Base-by-base conservation (phyloP, 176 grass and related monocot genomes). In the Ampelocalamus luodianensis region DNA sequence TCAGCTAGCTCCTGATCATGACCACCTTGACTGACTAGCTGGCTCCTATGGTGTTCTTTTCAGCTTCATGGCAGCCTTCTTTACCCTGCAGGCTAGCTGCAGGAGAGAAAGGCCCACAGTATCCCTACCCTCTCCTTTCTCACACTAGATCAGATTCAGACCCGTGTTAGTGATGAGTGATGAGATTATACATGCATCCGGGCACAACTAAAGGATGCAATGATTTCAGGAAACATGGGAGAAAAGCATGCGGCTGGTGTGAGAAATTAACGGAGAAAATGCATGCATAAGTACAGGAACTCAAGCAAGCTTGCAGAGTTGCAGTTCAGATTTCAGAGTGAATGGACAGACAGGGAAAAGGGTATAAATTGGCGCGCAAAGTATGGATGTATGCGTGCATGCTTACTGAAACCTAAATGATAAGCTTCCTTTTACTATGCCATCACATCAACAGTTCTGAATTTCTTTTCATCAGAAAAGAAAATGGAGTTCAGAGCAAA, bases 11-110 rank as follows among this genome's bases (percentile, higher is more conserved):
- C 37, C 79, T 45, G 69, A 55, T 89, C 82, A 80, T 85, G 68
- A 48, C 76, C 27, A 65, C 12, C 80, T 83, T 78, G 86, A 83
- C 86, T 83, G 71, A 15, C 71, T 6, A 32, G 17, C 54, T 24
- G 34, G 32, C 56, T 43, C 66, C 39, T 38, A 48, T 48, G 42
- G 71, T 65, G 80, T 56, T 58, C 60, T 62, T 53, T 80, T 49
- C 78, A 53, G 50, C 67, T 80, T 79, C 68, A 27, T 45, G 46
- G 24, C 75, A 84, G 81, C 59, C 58, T 89, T 74, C 37, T 49
- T 29, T 42, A 43, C 2, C 38, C 51, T 70, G 83, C 83, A 58
- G 58, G 32, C 32, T 2, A 34, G 58, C 65, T 26, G 49, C 78
- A 55, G 79, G 48, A 40, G 82, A 37, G 70, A 74, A 49, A 64